phyloP scores from a whole-genome alignment of 805 yeast genomes.

The Candida saitoana region DNA sequence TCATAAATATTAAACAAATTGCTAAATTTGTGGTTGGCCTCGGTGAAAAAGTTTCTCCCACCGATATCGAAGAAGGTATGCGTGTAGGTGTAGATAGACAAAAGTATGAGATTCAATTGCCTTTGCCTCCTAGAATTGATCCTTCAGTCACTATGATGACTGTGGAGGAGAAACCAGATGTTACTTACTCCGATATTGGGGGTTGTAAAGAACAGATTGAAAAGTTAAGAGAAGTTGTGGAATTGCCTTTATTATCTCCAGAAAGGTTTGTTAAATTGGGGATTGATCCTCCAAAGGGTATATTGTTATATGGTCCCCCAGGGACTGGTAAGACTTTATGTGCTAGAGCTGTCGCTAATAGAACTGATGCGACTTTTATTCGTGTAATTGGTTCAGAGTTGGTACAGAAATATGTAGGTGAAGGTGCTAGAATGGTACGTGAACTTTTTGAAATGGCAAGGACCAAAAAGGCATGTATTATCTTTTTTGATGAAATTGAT shows the following conservation, averaged over 20 bases:
- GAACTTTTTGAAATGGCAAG: conserved; percentile 99
- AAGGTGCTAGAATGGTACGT: conserved; percentile 99
- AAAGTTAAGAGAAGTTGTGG: conserved; percentile 92
- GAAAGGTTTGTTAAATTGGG: conserved; percentile 96
- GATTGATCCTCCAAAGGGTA: conserved; percentile 98
- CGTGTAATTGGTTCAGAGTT: conserved; percentile 98
- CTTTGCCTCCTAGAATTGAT: conserved; percentile 96
- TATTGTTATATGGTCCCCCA: conserved; percentile 93
- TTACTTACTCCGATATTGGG: conserved; percentile 96
- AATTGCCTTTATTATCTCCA: conserved; percentile 87
- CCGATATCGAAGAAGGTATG: conserved; percentile 99
- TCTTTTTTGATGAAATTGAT: conserved; percentile 96
- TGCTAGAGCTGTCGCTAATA: conserved; percentile 98
- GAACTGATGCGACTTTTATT: conserved; percentile 98
- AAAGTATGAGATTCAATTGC: conserved; percentile 94
- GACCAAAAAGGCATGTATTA: conserved; percentile 95
- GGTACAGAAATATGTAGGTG: conserved; percentile 98
- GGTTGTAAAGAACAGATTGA: conserved; percentile 99
- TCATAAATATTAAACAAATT: conserved; percentile 94
- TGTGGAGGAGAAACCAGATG: conserved; percentile 98
- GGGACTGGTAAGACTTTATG: conserved; percentile 98
- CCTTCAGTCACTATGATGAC: conserved; percentile 99
- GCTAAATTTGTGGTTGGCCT: conserved; percentile 96
- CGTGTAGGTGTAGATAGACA: conserved; percentile 98
- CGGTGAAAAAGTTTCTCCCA: conserved; percentile 96